Conservation (phyloP, 495 filamentous ascomycete species). For the Rhizodiscina lignyota region DNA sequence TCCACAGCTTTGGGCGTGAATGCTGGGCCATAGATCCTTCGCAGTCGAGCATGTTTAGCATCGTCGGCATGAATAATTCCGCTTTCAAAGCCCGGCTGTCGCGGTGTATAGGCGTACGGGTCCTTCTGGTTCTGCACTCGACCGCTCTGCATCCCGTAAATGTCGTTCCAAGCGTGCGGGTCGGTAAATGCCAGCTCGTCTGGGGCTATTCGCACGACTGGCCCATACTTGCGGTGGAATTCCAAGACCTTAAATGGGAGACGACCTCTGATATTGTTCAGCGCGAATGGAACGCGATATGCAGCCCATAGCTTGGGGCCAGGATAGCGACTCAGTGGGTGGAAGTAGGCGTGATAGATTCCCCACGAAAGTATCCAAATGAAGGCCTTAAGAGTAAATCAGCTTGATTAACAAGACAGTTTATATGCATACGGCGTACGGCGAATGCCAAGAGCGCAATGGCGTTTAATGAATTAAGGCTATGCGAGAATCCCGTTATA, state of each 20-base stretch:
- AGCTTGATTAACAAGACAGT: too few species aligned
- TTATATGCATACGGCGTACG: too few species aligned
- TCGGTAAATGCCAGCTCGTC: slow-evolving; percentile 14
- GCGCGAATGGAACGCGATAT: slow-evolving; percentile 5
- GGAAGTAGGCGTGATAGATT: slow-evolving; percentile 19
- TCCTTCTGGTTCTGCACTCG: slow-evolving; percentile 3
- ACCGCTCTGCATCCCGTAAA: slow-evolving; percentile 2
- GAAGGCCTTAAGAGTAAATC: too few species aligned
- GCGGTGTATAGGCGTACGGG: slow-evolving; percentile 3
- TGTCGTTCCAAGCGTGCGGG: slow-evolving; percentile 5
- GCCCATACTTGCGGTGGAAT: slow-evolving; percentile 19
- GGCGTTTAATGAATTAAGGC: too few species aligned
- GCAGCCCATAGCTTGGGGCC: slow-evolving; percentile 14
- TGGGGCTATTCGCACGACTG: slow-evolving; percentile 15
- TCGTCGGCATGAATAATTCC: slow-evolving; percentile 5
- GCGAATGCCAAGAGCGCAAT: too few species aligned
- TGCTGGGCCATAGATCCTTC: slow-evolving; percentile 6
- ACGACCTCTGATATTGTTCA: background rate
- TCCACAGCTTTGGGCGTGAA: slow-evolving; percentile 9
- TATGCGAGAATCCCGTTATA: too few species aligned
- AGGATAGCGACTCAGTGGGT: slow-evolving; percentile 18
- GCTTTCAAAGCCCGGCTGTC: background rate
- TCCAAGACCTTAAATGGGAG: background rate
- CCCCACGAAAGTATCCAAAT: too few species aligned
- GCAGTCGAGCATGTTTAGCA: slow-evolving; percentile 4